phyloP scores from a whole-genome alignment of 1,284 basidiomycete species.

The Cutaneotrichosporon arboriforme region DNA sequence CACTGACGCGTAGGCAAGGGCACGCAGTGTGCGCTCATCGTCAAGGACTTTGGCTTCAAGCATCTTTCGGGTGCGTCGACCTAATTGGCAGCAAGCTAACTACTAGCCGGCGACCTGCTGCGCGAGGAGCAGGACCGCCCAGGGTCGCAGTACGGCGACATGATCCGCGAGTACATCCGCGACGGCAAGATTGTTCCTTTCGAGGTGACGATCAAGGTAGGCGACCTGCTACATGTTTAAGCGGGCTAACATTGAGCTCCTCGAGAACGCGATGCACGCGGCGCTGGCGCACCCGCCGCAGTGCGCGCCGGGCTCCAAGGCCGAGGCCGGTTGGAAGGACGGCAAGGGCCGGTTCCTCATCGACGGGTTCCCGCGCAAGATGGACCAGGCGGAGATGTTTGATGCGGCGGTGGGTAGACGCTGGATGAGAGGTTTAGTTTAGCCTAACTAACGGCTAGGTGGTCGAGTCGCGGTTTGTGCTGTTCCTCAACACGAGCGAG shows the following conservation, averaged over 20 bases:
- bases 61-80: conserved; percentile 81
- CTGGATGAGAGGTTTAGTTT: not conserved
- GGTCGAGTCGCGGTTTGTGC: conserved; percentile 69
- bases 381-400: conserved; percentile 95
- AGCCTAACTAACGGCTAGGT: conserved; percentile 54
- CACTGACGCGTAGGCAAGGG: conserved; percentile 69
- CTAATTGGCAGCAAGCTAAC: no score
- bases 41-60: conserved; percentile 82
- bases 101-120: conserved; percentile 85
- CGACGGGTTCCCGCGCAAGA: conserved; percentile 96
- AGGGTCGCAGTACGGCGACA: conserved; percentile 75
- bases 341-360: conserved; percentile 85
- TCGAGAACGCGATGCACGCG: conserved; percentile 84
- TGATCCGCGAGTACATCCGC: conserved; percentile 84
- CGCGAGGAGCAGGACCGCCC: conserved; percentile 86
- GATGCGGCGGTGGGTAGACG: conserved; percentile 70
- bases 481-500: conserved; percentile 88
- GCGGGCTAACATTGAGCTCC: conserved; percentile 51
- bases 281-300: conserved; percentile 51
- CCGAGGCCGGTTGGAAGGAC: conserved; percentile 58
- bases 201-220: conserved; percentile 84
- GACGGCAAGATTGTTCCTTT: conserved; percentile 95
- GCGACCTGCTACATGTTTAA: not conserved
- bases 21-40: conserved; percentile 85
- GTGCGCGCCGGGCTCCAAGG: conserved; percentile 18